Evolutionary conservation across 805 yeast species (phyloP).

Genomic region (Blastobotrys chiropterorum): DNA sequence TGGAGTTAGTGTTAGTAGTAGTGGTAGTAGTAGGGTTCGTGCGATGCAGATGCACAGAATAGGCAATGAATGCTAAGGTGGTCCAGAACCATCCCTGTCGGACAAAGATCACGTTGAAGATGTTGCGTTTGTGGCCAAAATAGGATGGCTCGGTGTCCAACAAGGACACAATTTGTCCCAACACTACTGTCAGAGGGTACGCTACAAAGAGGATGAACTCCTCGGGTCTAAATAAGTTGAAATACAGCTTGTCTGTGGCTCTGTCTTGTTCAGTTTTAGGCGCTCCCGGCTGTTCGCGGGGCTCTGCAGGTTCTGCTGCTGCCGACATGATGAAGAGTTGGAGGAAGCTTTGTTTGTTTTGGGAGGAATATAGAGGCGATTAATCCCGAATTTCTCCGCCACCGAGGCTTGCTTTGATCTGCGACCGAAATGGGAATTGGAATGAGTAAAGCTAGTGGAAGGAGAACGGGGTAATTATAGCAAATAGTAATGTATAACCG

Average conservation of each 20-base stretch:
- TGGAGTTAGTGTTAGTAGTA: neutral
- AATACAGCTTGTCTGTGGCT: neutral
- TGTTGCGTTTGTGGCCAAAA: slow-evolving; percentile 48
- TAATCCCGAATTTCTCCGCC: neutral
- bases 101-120: slow-evolving; percentile 69
- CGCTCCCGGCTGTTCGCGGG: neutral
- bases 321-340: neutral
- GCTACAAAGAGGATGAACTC: slow-evolving; percentile 15
- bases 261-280: neutral
- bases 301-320: neutral
- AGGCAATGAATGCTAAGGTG: slow-evolving; percentile 33
- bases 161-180: slow-evolving; percentile 24
- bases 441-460: neutral
- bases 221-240: slow-evolving; percentile 1
- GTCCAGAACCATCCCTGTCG: slow-evolving; percentile 96
- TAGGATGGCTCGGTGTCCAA: slow-evolving; percentile 23
- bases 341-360: neutral
- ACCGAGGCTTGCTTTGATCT: neutral
- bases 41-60: neutral
- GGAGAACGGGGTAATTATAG: neutral
- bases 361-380: neutral
- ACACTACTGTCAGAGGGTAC: slow-evolving; percentile 21
- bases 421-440: neutral
- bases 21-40: neutral
- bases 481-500: no score